phyloP scores from a whole-genome alignment of 2,329 filamentous ascomycete species.

The Aspergillus novofumigatus region DNA sequence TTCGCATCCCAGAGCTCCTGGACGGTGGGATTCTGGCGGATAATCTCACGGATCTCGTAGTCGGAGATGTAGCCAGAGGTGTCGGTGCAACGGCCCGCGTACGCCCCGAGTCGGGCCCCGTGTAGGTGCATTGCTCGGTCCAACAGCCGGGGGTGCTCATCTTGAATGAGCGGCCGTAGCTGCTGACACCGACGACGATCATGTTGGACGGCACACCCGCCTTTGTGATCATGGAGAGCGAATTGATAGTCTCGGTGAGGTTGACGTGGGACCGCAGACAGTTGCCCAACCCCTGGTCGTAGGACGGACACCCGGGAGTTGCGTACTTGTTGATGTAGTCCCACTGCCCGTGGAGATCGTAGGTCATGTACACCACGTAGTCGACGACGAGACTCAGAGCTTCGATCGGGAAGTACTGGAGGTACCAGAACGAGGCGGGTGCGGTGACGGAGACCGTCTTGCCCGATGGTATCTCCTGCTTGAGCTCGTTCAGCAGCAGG shows the following conservation, averaged over 20 bases:
- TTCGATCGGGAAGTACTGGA: constrained; percentile 13
- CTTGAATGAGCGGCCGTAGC: too few relatives aligned
- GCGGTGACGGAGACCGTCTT: constrained; percentile 25
- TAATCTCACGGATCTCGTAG: constrained; percentile 36
- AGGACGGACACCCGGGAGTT: constrained; percentile 11
- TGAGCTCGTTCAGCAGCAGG: constrained; percentile 13
- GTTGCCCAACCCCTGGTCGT: constrained; percentile 11
- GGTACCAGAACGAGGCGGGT: constrained; percentile 28
- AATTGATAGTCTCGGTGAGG: constrained; percentile 33
- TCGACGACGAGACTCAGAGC: constrained; percentile 9
- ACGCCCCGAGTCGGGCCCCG: constrained; percentile 25
- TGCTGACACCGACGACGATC: constrained; percentile 10
- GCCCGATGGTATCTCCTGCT: constrained; percentile 4
- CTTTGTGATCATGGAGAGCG: constrained; percentile 37
- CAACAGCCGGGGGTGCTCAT: background rate
- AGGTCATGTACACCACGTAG: constrained; percentile 18
- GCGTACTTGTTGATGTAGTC: constrained; percentile 8
- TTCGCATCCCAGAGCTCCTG: background rate
- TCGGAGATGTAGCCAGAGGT: constrained; percentile 38
- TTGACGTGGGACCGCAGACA: constrained; percentile 42
- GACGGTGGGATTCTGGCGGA: background rate
- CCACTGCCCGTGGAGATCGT: constrained; percentile 17
- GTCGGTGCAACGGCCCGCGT: constrained; percentile 33
- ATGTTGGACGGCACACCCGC: constrained; percentile 20
- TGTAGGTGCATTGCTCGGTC: constrained; percentile 1